These are phyloP conservation scores for Nannochloropsis salina DNA, from an alignment of 108 stramenopile genomes.

Conservation along the genomic window DNA sequence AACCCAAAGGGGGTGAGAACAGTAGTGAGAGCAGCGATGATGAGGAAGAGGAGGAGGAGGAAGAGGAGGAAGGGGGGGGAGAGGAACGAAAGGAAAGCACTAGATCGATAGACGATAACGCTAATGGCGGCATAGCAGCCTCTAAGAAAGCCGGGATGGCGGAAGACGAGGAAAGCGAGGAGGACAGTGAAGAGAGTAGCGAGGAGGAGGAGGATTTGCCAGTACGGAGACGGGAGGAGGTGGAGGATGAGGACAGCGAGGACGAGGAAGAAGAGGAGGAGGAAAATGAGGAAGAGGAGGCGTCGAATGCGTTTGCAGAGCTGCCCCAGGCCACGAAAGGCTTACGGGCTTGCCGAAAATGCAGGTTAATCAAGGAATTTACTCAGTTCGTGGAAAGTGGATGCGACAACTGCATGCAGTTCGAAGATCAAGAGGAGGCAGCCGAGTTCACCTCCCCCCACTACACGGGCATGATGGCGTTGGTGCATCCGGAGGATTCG, in stretches of 20 bases:
- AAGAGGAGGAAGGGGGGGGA: slow-evolving; percentile 39
- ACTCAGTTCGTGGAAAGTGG: not conserved
- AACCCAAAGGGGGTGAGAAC: slow-evolving; percentile 11
- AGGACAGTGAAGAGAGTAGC: slow-evolving; percentile 2
- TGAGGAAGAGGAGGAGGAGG: slow-evolving; percentile 52
- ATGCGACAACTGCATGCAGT: not conserved
- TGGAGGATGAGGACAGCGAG: not conserved
- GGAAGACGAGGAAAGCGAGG: not conserved
- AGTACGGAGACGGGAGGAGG: slow-evolving; percentile 7
- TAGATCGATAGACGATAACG: not conserved
- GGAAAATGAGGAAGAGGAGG: not conserved
- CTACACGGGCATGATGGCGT: not conserved
- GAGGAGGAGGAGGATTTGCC: slow-evolving; percentile 12
- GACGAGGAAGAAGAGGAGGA: not conserved
- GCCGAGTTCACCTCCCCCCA: not conserved
- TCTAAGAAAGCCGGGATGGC: too few species aligned
- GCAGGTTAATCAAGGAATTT: slow-evolving; percentile 2
- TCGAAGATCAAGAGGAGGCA: slow-evolving; percentile 12
- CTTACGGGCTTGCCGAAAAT: not conserved
- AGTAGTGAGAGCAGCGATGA: slow-evolving; percentile 27
- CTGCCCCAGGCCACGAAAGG: not conserved
- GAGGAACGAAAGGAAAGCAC: not conserved
- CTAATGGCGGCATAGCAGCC: too few species aligned
- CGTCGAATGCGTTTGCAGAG: not conserved
- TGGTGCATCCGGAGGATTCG: not conserved